Conservation (phyloP, 2,329 filamentous ascomycete species). For the Apiospora marii region DNA sequence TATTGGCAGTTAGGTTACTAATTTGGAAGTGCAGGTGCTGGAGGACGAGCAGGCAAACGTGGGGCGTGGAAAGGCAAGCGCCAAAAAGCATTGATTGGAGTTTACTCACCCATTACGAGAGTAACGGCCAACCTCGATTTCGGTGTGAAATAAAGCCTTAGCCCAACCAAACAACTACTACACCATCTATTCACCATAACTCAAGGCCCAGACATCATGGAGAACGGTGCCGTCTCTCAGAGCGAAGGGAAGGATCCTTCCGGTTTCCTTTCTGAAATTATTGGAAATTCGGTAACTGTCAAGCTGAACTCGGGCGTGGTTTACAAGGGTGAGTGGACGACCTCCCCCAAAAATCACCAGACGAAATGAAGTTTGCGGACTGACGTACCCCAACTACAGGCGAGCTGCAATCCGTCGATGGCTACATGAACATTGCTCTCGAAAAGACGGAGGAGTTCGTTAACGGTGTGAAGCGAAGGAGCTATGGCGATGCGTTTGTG, state of each 20-base stretch:
- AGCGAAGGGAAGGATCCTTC: slow-evolving; percentile 89
- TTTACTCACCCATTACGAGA: neutral
- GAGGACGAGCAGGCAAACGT: neutral
- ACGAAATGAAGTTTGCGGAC: neutral
- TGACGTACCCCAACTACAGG: slow-evolving; percentile 58
- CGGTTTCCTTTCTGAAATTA: slow-evolving; percentile 91
- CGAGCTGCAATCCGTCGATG: slow-evolving; percentile 95
- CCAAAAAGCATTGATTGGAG: neutral
- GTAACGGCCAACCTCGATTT: neutral
- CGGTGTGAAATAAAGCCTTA: neutral
- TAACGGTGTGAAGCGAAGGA: slow-evolving; percentile 81
- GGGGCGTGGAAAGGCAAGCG: neutral
- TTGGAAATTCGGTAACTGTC: slow-evolving; percentile 91
- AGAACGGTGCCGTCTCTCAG: slow-evolving; percentile 70
- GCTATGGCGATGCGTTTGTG: slow-evolving; percentile 94
- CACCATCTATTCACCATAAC: neutral
- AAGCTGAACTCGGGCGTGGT: slow-evolving; percentile 99
- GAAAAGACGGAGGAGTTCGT: slow-evolving; percentile 95
- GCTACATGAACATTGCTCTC: slow-evolving; percentile 99
- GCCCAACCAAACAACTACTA: neutral
- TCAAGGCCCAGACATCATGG: slow-evolving; percentile 60
- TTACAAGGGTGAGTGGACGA: slow-evolving; percentile 78
- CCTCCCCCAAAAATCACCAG: neutral
- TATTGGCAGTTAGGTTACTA: neutral
- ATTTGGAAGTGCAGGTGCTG: neutral